These are phyloP conservation scores for Trametes cinnabarina DNA, from an alignment of 768 basidiomycete genomes.

Conservation along the genomic window DNA sequence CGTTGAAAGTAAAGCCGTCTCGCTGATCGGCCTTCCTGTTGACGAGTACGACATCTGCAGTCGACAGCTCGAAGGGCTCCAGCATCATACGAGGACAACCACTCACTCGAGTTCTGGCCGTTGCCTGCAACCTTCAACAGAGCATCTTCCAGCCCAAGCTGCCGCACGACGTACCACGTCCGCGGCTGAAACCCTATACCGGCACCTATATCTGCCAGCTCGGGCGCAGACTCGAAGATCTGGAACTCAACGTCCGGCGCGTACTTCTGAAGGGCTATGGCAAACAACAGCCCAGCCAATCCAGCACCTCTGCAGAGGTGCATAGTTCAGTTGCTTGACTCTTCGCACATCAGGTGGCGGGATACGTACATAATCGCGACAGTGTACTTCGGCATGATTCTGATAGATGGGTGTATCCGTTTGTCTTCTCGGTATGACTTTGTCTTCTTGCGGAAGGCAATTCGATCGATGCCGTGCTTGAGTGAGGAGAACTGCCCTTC, in stretches of 20 bases:
- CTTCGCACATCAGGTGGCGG: background rate
- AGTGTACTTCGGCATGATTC: background rate
- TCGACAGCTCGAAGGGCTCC: background rate
- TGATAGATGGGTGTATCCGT: no score
- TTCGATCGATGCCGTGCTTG: no score
- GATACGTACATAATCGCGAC: conserved; percentile 8
- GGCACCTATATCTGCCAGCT: conserved; percentile 21
- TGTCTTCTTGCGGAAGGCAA: no score
- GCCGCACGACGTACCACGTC: conserved; percentile 7
- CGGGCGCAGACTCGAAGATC: conserved; percentile 22
- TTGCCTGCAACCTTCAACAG: background rate
- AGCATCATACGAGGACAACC: background rate
- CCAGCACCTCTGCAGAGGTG: conserved; percentile 18
- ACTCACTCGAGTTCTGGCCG: background rate
- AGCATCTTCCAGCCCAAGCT: conserved; percentile 5
- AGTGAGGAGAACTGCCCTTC: no score
- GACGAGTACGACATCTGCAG: background rate
- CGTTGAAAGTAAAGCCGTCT: background rate
- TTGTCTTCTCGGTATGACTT: background rate
- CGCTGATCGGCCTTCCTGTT: conserved; percentile 15
- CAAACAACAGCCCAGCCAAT: conserved; percentile 21
- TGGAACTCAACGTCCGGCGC: conserved; percentile 18
- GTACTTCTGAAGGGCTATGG: conserved; percentile 15
- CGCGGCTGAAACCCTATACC: conserved; percentile 20
- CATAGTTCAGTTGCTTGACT: background rate